Evolutionary conservation across 805 yeast genomes (phyloP).

Genomic region (Candida ovalis): DNA sequence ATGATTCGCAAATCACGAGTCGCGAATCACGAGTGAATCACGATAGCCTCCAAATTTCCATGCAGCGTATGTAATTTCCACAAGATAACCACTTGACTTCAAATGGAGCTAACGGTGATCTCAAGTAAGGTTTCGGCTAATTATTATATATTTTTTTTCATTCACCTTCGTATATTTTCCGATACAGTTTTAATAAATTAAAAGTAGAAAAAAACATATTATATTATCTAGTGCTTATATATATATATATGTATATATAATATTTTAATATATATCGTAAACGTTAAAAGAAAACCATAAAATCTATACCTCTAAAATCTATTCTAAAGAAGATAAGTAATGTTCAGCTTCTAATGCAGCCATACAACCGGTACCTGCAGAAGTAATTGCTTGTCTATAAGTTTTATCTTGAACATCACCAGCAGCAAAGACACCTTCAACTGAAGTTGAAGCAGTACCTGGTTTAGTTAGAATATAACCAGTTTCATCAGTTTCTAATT

Average conservation of each 20-base stretch:
- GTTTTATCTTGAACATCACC: constrained; percentile 98
- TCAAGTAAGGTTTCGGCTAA: too few species aligned
- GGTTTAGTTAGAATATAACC: constrained; percentile 90
- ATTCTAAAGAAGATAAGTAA: constrained; percentile 56
- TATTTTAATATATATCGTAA: too few species aligned
- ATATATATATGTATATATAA: too few species aligned
- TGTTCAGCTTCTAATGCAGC: constrained; percentile 96
- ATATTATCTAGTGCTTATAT: too few species aligned
- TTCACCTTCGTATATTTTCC: too few species aligned
- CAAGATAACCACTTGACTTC: too few species aligned
- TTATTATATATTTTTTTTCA: neutral
- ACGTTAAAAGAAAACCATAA: neutral
- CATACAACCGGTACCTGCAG: constrained; percentile 99
- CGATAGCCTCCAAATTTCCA: too few species aligned
- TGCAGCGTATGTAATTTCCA: too few species aligned
- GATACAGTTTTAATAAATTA: too few species aligned
- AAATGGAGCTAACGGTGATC: neutral
- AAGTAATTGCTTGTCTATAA: constrained; percentile 98
- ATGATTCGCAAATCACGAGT: too few species aligned
- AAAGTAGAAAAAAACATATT: too few species aligned
- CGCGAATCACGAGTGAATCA: too few species aligned
- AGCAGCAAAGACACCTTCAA: constrained; percentile 93
- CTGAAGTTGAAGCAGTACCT: constrained; percentile 81
- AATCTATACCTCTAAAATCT: neutral
- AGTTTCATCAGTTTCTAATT: constrained; percentile 76